Evolutionary conservation across 1,284 basidiomycete species (phyloP), one percentile per base, ranked within the genome.

Genomic region (Somion occarium): DNA sequence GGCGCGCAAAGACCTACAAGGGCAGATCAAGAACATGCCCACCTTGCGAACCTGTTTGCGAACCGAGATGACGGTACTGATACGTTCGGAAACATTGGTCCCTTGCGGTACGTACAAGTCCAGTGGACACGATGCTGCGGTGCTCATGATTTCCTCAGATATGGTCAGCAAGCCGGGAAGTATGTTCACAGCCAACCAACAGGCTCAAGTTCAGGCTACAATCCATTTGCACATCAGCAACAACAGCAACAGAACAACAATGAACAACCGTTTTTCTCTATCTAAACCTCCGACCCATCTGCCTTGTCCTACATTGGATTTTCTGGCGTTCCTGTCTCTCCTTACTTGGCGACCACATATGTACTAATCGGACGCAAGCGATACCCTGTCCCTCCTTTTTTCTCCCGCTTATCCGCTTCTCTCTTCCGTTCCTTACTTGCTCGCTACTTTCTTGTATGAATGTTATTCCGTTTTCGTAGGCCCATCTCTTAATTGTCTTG

Each of bases 1-100:
- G 55, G 57, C 61, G 13, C 64, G 62, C 61, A 48, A 56, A 64
- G 63, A 46, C 61, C 67, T 48, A 63, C 68, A 34, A 66, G 69
- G 56, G 51, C 73, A 49, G 82, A 85, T 58, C 81, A 88, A 53
- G 83, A 91, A 59, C 86, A 96, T 65, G 69, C 85, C 5, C 79
- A 85, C 44, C 78, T 98, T 50, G 93, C 93, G 3, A 75, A 70
- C 52, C 68, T 97, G 59, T 82, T 97, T 56, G 93, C 91, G 5
- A 88, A 90, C 60, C 76, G 85, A 49, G 92, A 93, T 51, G 93
- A 92, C 60, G 94, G 95, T 0, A 73, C 88, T 66, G 94, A 98
- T 71, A 95, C 94, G 39, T 98, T 98, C 65, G 94, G 94, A 46
- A 98, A 98, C 67, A 62, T 83, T 38, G 94, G 95, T 34, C 63